Base-by-base conservation (phyloP, 768 basidiomycete genomes). In the Auricularia sp. region DNA sequence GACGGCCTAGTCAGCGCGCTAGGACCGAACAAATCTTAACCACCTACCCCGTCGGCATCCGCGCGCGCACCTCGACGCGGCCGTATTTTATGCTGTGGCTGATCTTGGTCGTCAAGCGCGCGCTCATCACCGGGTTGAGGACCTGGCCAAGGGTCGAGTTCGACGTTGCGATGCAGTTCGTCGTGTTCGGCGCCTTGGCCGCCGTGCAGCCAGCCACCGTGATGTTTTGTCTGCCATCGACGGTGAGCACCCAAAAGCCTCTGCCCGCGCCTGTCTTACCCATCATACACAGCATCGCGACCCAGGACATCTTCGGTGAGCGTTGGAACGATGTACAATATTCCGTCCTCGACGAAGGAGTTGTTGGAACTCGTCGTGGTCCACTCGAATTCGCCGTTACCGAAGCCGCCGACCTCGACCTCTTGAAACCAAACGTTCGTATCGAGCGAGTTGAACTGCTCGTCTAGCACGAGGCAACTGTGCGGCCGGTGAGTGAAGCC, bases 321-420 rank as follows among this genome's bases (percentile, higher is more conserved):
- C 2, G 93, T 95, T 7, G 93, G 93, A 5, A 91, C 85, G 69
- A 96, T 82, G 77, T 93, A 92, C 44, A 95, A 83, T 47, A 79
- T 78, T 3, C 87, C 87, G 70, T 92, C 79, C 54, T 83, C 73
- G 36, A 93, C 79, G 76, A 86, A 93, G 2, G 88, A 88, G 72
- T 91, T 91, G 74, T 85, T 87, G 10, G 77, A 68, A 4, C 85
- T 86, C 3, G 77, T 73, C 0, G 90, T 93, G 0, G 91, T 86
- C 90, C 92, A 93, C 69, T 91, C 87, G 71, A 94, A 94, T 73
- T 93, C 83, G 36, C 84, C 85, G 64, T 87, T 90, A 10, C 91
- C 90, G 70, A 85, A 93, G 3, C 93, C 93, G 65, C 89, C 87
- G 74, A 93, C 81, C 67, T 86, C 85, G 39, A 92, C 83, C 70